Percentiles rank a stretch among this genome's conserved stretches.
phyloP scores from a whole-genome alignment of 441 rosid genomes.

The Erysimum pusillum region DNA sequence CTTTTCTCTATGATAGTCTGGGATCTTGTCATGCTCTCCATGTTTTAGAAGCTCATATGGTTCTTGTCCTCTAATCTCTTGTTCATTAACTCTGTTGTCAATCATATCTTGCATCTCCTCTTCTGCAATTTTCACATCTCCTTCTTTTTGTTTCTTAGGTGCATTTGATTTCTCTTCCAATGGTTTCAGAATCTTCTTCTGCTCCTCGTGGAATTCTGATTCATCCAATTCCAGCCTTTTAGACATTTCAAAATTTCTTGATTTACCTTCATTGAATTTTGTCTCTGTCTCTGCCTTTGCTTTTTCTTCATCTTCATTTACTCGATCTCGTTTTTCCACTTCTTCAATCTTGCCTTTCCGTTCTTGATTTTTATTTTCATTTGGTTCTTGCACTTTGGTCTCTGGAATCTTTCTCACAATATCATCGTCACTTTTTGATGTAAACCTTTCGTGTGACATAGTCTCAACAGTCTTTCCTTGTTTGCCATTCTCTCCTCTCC shows the following conservation, averaged over 20 bases:
- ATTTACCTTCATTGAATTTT: neutral
- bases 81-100: slow-evolving; percentile 10
- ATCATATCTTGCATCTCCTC: slow-evolving; percentile 1
- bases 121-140: slow-evolving; percentile 16
- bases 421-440: slow-evolving; percentile 30
- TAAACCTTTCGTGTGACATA: neutral
- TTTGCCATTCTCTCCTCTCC: slow-evolving; percentile 4
- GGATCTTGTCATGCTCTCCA: slow-evolving; percentile 12
- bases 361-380: slow-evolving; percentile 18
- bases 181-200: neutral
- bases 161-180: neutral
- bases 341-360: neutral
- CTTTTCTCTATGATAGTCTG: slow-evolving; percentile 5
- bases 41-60: slow-evolving; percentile 6
- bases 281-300: neutral
- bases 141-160: neutral
- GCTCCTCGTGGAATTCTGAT: neutral
- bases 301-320: slow-evolving; percentile 23
- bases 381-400: slow-evolving; percentile 36
- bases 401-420: slow-evolving; percentile 24
- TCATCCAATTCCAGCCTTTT: neutral
- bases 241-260: neutral
- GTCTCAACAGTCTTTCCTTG: slow-evolving; percentile 27
- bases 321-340: neutral
- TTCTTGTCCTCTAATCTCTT: slow-evolving; percentile 25